These are phyloP conservation scores for Pelomyxa schiedti DNA, from an alignment of 78 protist genomes.

Conservation along the genomic window DNA sequence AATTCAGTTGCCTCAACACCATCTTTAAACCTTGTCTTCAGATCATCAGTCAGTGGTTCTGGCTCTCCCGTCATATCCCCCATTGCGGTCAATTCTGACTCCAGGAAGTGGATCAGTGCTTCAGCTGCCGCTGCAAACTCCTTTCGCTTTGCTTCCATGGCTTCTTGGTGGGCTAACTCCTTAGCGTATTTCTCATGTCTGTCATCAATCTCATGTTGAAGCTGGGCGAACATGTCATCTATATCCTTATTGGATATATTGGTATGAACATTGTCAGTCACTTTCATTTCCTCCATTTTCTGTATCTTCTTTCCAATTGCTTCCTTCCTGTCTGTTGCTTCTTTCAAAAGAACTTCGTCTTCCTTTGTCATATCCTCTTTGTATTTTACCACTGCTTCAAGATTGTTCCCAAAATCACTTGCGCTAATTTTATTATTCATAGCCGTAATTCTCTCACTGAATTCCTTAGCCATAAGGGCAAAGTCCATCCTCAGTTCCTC, in stretches of 20 bases:
- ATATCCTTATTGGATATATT: neutral
- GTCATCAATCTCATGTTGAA: neutral
- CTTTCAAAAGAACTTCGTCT: no score
- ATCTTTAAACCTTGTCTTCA: neutral
- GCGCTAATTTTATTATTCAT: no score
- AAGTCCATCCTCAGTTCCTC: neutral
- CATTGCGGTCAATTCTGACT: neutral
- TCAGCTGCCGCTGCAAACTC: neutral
- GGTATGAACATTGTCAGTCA: neutral
- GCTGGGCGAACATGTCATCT: neutral
- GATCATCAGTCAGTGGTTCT: neutral
- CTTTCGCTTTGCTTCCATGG: neutral
- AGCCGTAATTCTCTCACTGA: no score
- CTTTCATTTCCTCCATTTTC: neutral
- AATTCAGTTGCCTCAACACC: neutral
- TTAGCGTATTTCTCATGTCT: neutral
- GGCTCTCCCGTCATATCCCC: neutral
- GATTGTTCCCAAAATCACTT: slow-evolving; percentile 7
- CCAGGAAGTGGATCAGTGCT: neutral
- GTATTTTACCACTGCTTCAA: slow-evolving; percentile 15
- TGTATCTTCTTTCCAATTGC: neutral
- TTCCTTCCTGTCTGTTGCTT: no score
- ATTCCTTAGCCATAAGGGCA: neutral
- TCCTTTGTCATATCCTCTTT: neutral
- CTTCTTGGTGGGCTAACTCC: neutral